Conservation (phyloP, 2,329 filamentous ascomycete genomes). For the Cadophora luteo-olivacea region DNA sequence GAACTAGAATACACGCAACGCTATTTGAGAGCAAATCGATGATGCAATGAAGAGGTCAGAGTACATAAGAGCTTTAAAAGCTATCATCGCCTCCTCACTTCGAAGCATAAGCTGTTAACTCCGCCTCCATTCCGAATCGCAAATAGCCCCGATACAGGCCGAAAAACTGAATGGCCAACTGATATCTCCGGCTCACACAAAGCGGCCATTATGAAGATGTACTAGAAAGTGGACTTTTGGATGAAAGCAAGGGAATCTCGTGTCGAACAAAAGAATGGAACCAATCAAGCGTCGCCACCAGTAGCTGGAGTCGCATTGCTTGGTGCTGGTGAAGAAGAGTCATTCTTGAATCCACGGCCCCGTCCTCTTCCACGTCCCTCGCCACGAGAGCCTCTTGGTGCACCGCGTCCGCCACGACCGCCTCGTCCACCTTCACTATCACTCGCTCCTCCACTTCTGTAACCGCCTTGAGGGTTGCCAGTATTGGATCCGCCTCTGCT, state of each 20-base stretch:
- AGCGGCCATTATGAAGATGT: slow-evolving; percentile 44
- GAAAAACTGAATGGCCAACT: slow-evolving; percentile 37
- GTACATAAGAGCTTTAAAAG: slow-evolving; percentile 46
- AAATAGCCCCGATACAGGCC: slow-evolving; percentile 39
- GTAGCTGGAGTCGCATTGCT: slow-evolving; percentile 57
- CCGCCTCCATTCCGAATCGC: slow-evolving; percentile 42
- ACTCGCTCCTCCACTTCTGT: slow-evolving; percentile 83
- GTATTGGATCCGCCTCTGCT: slow-evolving; percentile 67
- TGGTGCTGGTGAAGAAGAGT: slow-evolving; percentile 56
- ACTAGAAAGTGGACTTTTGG: slow-evolving; percentile 43
- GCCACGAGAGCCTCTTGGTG: slow-evolving; percentile 60
- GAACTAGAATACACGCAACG: slow-evolving; percentile 47
- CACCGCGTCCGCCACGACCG: slow-evolving; percentile 62
- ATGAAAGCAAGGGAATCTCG: slow-evolving; percentile 39
- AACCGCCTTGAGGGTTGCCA: slow-evolving; percentile 68
- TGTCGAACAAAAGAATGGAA: slow-evolving; percentile 21
- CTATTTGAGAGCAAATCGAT: slow-evolving; percentile 41
- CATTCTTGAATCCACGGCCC: slow-evolving; percentile 61
- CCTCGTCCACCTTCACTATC: slow-evolving; percentile 69
- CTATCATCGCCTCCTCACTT: slow-evolving; percentile 43
- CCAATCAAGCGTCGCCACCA: slow-evolving; percentile 42
- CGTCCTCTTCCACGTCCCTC: slow-evolving; percentile 62
- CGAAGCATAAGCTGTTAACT: slow-evolving; percentile 46
- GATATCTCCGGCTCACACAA: slow-evolving; percentile 40
- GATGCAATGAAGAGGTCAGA: slow-evolving; percentile 42